These are phyloP conservation scores for Fusarium nodosum DNA, from an alignment of 2,329 filamentous ascomycete species.

Conservation along the genomic window DNA sequence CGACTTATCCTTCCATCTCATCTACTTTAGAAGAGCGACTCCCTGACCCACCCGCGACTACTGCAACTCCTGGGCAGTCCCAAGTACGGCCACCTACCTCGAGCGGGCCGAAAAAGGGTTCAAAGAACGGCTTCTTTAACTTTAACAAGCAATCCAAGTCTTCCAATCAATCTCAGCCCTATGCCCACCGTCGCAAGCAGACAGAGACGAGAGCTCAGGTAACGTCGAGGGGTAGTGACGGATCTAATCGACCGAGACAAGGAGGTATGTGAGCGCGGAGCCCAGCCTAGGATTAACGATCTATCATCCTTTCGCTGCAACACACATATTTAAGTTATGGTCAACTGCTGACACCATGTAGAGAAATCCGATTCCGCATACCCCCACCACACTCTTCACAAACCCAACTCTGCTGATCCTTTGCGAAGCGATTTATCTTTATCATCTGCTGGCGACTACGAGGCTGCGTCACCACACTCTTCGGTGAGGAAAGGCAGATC, in stretches of 20 bases:
- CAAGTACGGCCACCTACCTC: slow-evolving; percentile 39
- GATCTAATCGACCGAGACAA: slow-evolving; percentile 49
- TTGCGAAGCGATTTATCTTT: slow-evolving; percentile 68
- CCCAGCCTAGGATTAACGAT: slow-evolving; percentile 30
- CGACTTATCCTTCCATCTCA: slow-evolving; percentile 49
- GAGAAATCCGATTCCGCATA: slow-evolving; percentile 47
- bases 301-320: slow-evolving; percentile 38
- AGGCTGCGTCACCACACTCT: slow-evolving; percentile 54
- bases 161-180: slow-evolving; percentile 53
- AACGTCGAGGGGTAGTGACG: slow-evolving; percentile 57
- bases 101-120: slow-evolving; percentile 59
- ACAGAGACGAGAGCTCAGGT: slow-evolving; percentile 56
- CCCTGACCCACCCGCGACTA: slow-evolving; percentile 42
- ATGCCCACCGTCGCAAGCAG: slow-evolving; percentile 49
- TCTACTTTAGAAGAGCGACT: slow-evolving; percentile 45
- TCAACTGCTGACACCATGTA: slow-evolving; percentile 44
- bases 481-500: slow-evolving; percentile 64
- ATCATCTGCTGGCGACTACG: slow-evolving; percentile 63
- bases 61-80: slow-evolving; percentile 30
- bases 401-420: slow-evolving; percentile 58
- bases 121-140: slow-evolving; percentile 66
- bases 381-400: slow-evolving; percentile 55
- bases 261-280: slow-evolving; percentile 53
- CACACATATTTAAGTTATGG: slow-evolving; percentile 25
- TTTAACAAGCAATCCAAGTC: slow-evolving; percentile 63